A percentile compares a stretch with the other conserved stretches of the same genome.
Conservation (phyloP, 164 flowering plant species). For the Berberis thunbergii region DNA sequence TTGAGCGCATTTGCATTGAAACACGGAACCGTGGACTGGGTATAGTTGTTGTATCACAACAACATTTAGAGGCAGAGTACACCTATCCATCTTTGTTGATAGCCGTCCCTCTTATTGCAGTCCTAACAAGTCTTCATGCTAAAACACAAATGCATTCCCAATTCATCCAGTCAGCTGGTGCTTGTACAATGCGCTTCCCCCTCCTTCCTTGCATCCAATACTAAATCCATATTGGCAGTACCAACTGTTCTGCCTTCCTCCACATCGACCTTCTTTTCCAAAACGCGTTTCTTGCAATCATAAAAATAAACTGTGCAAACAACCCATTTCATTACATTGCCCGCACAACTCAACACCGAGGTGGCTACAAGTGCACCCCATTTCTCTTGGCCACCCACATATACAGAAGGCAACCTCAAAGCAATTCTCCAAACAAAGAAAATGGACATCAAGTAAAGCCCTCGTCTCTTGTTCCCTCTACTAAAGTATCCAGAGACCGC, state of each 20-base stretch:
- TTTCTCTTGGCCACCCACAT: not conserved
- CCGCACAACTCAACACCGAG: constrained; percentile 10
- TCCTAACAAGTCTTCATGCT: no score
- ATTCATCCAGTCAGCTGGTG: no score
- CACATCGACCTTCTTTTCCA: constrained; percentile 15
- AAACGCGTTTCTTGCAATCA: constrained; percentile 16
- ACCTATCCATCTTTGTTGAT: no score
- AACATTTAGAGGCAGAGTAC: no score
- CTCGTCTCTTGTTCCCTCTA: constrained; percentile 14
- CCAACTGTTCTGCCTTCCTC: constrained; percentile 6
- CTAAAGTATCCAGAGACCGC: constrained; percentile 10
- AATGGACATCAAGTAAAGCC: constrained; percentile 9
- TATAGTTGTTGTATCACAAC: no score
- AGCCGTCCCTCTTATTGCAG: no score
- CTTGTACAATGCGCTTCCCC: no score
- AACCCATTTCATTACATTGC: constrained; percentile 23
- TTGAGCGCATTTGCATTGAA: no score
- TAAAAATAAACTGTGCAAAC: constrained; percentile 18
- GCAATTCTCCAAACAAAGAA: constrained; percentile 14
- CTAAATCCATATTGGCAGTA: not conserved
- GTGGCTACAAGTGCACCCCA: constrained; percentile 6
- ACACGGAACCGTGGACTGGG: no score
- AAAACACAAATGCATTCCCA: no score
- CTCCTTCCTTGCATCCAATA: no score
- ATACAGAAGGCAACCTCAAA: constrained; percentile 9